Base-by-base conservation (phyloP, 164 flowering plant genomes). In the Warburgia ugandensis region DNA sequence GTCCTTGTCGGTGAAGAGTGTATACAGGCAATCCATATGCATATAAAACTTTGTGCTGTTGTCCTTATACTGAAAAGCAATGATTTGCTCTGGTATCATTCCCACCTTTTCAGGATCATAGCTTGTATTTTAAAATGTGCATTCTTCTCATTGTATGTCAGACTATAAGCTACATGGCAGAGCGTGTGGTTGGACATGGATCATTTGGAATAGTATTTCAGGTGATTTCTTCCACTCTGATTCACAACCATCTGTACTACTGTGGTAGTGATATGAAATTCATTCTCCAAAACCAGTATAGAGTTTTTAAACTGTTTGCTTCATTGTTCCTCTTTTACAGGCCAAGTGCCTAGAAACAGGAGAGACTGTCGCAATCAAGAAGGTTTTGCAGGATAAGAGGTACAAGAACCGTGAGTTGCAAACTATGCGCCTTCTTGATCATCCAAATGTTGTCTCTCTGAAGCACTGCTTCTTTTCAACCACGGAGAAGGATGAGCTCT, bases 141-240 rank as follows among this genome's bases (percentile, higher is more conserved):
- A 35, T 38, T n/a, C 6, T 38, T 5, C 1, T 19, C 20, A 2
- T 29, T 39, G 31, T 50, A 2, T 29, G 28, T 46, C 69, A 80
- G 86, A 80, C 84, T 8, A 76, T 83, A 47, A 80, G 86, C 56
- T 78, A 79, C 73, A 82, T 82, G 90, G 90, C 90, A 3, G 90
- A 82, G 67, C 81, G 90, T 28, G 72, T 70, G 49, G 86, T 83
- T 43, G 91, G 91, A 13, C 77, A 76, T 43, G 91, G 86, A 13
- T 83, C 86, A 0, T 83, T 83, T 65, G 84, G 91, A 23, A 69
- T 80, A 51, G 91, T 83, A 35, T 83, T 83, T 64, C 91, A 80
- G 84, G 90, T 83, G 54, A 51, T 54, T 19, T 17, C 14, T 48
- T 32, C 20, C 16, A 19, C 42, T 50, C 23, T 13, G 29, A 12